phyloP scores from a whole-genome alignment of 2,329 filamentous ascomycete genomes.

The Akanthomyces dipterigenus region DNA sequence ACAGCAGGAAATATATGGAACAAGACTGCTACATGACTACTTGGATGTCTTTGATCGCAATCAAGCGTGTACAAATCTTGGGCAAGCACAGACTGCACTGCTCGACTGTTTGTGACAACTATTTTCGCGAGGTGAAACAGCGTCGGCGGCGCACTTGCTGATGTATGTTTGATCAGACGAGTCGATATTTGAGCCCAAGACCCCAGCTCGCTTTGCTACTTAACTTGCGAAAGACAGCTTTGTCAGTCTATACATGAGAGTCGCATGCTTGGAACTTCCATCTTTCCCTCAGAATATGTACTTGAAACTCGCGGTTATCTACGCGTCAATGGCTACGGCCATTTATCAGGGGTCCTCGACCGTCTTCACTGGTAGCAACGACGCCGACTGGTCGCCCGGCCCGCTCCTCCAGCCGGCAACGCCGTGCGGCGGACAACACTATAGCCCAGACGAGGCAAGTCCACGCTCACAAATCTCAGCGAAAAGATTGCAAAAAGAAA shows the following conservation, averaged over 20 bases:
- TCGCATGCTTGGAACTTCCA: too few species aligned
- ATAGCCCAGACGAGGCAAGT: neutral
- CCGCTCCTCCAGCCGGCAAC: neutral
- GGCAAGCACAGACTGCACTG: neutral
- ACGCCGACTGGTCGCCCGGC: neutral
- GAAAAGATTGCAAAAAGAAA: too few species aligned
- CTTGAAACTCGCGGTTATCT: too few species aligned
- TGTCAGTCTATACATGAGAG: neutral
- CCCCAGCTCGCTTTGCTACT: neutral
- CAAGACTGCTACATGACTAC: neutral
- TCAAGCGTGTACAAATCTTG: neutral
- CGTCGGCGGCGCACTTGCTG: neutral
- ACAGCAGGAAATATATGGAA: slow-evolving; percentile 5
- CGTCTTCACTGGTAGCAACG: neutral
- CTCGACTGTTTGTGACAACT: neutral
- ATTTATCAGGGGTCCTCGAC: neutral
- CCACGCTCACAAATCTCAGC: too few species aligned
- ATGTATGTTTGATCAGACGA: neutral
- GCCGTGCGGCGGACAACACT: neutral
- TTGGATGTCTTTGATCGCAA: neutral
- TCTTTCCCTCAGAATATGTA: neutral
- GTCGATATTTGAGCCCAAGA: neutral
- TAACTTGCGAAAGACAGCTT: neutral
- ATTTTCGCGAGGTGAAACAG: neutral
- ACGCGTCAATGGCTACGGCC: neutral